Percentiles rank a stretch among this genome's conserved stretches.
These are phyloP conservation scores for Cladosporium sp. DNA, from an alignment of 2,329 filamentous ascomycete species.

Conservation along the genomic window DNA sequence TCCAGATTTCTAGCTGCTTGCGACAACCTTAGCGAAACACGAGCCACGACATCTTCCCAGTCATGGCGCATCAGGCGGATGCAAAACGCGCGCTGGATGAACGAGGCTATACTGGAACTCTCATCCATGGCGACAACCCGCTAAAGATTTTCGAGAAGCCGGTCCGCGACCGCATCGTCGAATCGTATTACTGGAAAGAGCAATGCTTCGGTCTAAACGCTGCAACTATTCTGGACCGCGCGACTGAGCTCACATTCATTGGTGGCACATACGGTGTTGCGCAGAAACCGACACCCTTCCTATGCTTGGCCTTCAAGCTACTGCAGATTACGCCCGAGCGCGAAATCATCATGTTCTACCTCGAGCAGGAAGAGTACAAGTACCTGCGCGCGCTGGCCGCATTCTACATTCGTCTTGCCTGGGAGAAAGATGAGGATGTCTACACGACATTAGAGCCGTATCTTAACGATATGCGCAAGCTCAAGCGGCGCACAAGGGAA, in stretches of 20 bases:
- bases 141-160: slow-evolving; percentile 95
- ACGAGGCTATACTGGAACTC: slow-evolving; percentile 70
- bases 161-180: slow-evolving; percentile 89
- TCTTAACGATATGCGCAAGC: slow-evolving; percentile 75
- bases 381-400: slow-evolving; percentile 85
- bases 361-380: slow-evolving; percentile 65
- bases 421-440: slow-evolving; percentile 75
- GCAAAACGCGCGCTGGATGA: slow-evolving; percentile 77
- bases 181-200: slow-evolving; percentile 97
- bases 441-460: slow-evolving; percentile 77
- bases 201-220: slow-evolving; percentile 94
- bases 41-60: slow-evolving; percentile 31
- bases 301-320: slow-evolving; percentile 92
- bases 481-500: slow-evolving; percentile 70
- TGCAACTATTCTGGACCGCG: slow-evolving; percentile 77
- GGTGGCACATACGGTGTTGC: slow-evolving; percentile 81
- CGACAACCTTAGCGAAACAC: neutral
- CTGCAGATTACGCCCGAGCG: slow-evolving; percentile 80
- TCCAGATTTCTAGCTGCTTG: too few relatives aligned
- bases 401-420: slow-evolving; percentile 90
- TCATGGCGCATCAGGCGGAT: slow-evolving; percentile 67
- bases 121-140: slow-evolving; percentile 87
- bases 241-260: slow-evolving; percentile 76
- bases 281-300: slow-evolving; percentile 85
- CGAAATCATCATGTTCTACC: slow-evolving; percentile 74